Evolutionary conservation across 257 asterid species (phyloP).

Genomic region (Przewalskia tangutica): DNA sequence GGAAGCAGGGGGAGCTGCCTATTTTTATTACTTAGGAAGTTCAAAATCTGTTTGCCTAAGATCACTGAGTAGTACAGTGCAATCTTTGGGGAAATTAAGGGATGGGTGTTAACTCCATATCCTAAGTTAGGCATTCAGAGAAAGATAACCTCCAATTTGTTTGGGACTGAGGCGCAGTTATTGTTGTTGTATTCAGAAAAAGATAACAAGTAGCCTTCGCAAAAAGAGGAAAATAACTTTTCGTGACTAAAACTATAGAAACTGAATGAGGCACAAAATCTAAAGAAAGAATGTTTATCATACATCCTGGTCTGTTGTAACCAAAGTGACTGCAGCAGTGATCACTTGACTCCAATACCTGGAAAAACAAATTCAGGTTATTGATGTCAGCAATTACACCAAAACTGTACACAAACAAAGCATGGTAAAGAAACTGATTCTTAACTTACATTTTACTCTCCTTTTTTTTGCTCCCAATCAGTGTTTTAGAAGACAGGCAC

Average conservation of each 20-base stretch:
- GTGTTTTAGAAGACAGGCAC: no score
- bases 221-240: not conserved
- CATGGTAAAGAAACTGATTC: not conserved
- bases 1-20: not conserved
- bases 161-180: not conserved
- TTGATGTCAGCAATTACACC: not conserved
- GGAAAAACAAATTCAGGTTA: slow-evolving; percentile 9
- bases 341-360: slow-evolving; percentile 78
- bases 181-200: not conserved
- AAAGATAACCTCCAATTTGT: not conserved
- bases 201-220: not conserved
- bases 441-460: not conserved
- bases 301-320: slow-evolving; percentile 45
- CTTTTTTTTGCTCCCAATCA: no score
- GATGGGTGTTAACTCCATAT: not conserved
- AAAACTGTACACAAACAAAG: not conserved
- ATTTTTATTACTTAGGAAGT: not conserved
- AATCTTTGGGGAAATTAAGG: not conserved
- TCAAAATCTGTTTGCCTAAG: not conserved
- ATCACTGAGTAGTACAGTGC: not conserved
- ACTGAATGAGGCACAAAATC: not conserved
- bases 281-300: slow-evolving; percentile 10
- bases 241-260: not conserved
- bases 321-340: slow-evolving; percentile 66
- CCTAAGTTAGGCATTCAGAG: not conserved